A percentile compares a stretch with the other conserved stretches of the same genome.
phyloP scores from a whole-genome alignment of 768 basidiomycete genomes.

The Fomitopsis serialis region DNA sequence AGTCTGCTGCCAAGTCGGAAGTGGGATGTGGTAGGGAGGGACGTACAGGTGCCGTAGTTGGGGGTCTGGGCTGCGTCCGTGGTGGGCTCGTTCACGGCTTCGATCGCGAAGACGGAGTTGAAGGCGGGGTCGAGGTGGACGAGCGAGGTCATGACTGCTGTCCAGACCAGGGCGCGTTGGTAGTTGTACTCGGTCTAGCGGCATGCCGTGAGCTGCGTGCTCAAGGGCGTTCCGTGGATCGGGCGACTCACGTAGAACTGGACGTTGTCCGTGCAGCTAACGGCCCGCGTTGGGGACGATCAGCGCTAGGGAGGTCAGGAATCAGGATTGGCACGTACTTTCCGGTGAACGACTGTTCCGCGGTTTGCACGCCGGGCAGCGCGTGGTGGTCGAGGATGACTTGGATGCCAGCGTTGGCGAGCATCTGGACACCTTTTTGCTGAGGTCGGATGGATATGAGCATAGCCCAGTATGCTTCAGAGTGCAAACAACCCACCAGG shows the following conservation, averaged over 20 bases:
- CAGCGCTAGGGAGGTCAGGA: neutral
- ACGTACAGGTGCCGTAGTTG: constrained; percentile 62
- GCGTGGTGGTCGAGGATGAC: constrained; percentile 71
- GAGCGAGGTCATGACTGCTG: constrained; percentile 70
- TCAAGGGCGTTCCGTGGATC: no score
- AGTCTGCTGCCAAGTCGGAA: no score
- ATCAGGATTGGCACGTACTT: constrained; percentile 28
- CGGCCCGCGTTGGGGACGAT: constrained; percentile 3
- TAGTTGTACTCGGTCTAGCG: constrained; percentile 65
- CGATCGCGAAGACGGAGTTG: constrained; percentile 57
- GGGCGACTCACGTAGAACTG: constrained; percentile 61
- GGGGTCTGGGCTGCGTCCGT: constrained; percentile 68
- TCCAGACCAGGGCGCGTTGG: constrained; percentile 75
- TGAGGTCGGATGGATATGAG: constrained; percentile 20
- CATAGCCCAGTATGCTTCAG: neutral
- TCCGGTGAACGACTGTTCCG: constrained; percentile 65
- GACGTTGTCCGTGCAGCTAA: constrained; percentile 60
- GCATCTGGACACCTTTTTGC: constrained; percentile 58
- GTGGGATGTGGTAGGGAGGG: neutral
- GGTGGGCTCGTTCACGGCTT: constrained; percentile 77
- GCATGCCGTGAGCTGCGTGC: neutral
- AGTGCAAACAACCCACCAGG: constrained; percentile 38
- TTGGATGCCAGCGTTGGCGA: constrained; percentile 56
- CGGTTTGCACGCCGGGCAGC: constrained; percentile 61
- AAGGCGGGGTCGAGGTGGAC: constrained; percentile 68